These are phyloP conservation scores for Chrysoporthe puriensis DNA, from an alignment of 2,329 filamentous ascomycete species.

Conservation along the genomic window DNA sequence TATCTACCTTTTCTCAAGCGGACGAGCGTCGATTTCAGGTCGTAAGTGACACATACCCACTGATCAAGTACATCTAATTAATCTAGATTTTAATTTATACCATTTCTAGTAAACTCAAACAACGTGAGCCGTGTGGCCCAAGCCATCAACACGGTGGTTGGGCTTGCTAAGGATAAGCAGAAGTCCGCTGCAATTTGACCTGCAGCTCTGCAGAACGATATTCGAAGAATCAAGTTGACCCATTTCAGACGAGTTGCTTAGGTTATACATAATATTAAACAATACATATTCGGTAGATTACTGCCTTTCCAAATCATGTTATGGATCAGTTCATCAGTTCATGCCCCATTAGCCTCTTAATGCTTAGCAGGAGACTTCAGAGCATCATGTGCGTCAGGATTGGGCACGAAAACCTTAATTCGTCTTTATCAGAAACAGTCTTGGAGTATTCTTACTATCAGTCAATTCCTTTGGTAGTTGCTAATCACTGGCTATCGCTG, in stretches of 20 bases:
- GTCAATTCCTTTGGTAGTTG: no score
- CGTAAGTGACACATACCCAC: conserved; percentile 31
- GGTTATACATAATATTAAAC: not conserved
- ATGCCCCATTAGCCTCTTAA: not conserved
- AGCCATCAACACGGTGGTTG: not conserved
- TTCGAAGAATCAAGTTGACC: not conserved
- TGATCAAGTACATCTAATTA: no score
- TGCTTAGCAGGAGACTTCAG: not conserved
- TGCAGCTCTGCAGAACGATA: not conserved
- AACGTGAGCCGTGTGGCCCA: not conserved
- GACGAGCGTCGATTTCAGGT: conserved; percentile 40
- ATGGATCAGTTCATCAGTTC: not conserved
- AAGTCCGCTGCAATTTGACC: not conserved
- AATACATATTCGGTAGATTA: not conserved
- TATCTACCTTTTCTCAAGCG: conserved; percentile 41
- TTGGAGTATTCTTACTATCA: no score
- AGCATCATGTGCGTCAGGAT: not conserved
- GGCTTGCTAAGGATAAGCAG: not conserved
- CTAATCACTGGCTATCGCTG: no score
- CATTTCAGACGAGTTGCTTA: no score
- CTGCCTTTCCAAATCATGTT: not conserved
- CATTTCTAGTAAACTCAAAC: not conserved
- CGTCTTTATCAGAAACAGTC: not conserved
- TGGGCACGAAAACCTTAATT: not conserved
- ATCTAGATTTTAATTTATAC: not conserved